Conservation (phyloP, 306 rosid species). For the Inga leiocalycina region DNA sequence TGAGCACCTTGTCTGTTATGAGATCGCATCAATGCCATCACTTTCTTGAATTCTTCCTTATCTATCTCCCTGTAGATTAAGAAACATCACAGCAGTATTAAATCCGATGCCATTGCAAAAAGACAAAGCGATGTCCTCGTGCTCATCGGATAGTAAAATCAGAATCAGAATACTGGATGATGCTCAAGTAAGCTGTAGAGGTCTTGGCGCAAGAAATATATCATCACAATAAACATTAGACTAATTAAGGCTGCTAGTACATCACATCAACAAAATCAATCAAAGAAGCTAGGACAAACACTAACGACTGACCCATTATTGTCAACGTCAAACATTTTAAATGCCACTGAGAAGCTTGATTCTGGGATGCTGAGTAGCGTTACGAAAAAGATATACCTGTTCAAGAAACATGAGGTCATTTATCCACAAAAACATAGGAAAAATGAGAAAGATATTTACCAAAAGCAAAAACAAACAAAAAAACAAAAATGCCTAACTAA, state of each 20-base stretch:
- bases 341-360: conserved; percentile 71
- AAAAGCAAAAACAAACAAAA: too few relatives aligned
- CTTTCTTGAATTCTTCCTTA: conserved; percentile 91
- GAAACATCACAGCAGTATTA: conserved; percentile 16
- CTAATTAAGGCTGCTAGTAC: conserved; percentile 3
- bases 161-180: neutral
- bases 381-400: conserved; percentile 88
- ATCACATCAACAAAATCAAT: conserved; percentile 4
- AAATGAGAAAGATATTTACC: neutral
- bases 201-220: conserved; percentile 8
- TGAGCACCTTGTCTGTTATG: conserved; percentile 76
- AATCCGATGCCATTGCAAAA: conserved; percentile 14
- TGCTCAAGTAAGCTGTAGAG: neutral
- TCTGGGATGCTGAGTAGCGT: conserved; percentile 91
- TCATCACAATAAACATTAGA: conserved; percentile 1
- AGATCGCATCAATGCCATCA: conserved; percentile 90
- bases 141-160: conserved; percentile 18
- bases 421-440: neutral
- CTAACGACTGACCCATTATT: conserved; percentile 63
- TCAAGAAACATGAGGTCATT: conserved; percentile 27
- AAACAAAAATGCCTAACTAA: neutral
- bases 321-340: conserved; percentile 82
- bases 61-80: conserved; percentile 61
- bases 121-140: conserved; percentile 4
- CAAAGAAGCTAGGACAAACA: conserved; percentile 35